Percentiles rank a stretch among this genome's conserved stretches.
phyloP scores from a whole-genome alignment of 2,329 filamentous ascomycete species.

The Hymenoscyphus infarciens region DNA sequence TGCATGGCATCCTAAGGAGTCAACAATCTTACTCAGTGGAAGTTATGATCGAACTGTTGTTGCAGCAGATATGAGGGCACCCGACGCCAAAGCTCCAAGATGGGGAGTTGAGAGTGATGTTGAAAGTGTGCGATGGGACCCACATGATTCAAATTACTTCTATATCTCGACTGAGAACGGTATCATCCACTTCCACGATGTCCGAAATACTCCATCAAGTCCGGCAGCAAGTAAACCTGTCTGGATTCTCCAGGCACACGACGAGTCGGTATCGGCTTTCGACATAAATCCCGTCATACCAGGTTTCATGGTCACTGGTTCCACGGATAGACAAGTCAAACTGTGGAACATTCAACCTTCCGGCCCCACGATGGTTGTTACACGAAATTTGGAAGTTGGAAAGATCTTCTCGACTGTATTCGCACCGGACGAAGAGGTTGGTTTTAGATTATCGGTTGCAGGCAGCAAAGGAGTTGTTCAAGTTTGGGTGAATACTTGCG shows the following conservation, averaged over 20 bases:
- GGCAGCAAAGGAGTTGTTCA: constrained; percentile 91
- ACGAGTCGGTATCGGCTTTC: constrained; percentile 86
- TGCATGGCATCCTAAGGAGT: constrained; percentile 85
- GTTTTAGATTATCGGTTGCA: constrained; percentile 87
- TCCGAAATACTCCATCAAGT: constrained; percentile 69
- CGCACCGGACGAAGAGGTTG: constrained; percentile 84
- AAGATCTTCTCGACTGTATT: constrained; percentile 91
- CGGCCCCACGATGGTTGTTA: constrained; percentile 86
- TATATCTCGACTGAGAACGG: constrained; percentile 93
- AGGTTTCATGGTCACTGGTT: constrained; percentile 89
- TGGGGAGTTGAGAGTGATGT: constrained; percentile 97
- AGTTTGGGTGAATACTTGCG: constrained; percentile 69
- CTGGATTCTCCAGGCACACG: constrained; percentile 95
- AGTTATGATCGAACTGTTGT: constrained; percentile 94
- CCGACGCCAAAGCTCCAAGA: constrained; percentile 73
- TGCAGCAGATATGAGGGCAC: constrained; percentile 93
- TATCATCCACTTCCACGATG: constrained; percentile 87
- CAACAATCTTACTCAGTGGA: constrained; percentile 85
- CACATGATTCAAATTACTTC: constrained; percentile 89
- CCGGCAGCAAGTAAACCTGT: constrained; percentile 76
- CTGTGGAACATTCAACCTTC: constrained; percentile 84
- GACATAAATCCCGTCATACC: constrained; percentile 88
- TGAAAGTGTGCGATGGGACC: constrained; percentile 88
- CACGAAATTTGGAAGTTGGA: constrained; percentile 87
- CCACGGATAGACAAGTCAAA: constrained; percentile 92